These are phyloP conservation scores for Alternaria tenuissima DNA, from an alignment of 2,329 filamentous ascomycete genomes.

Conservation along the genomic window DNA sequence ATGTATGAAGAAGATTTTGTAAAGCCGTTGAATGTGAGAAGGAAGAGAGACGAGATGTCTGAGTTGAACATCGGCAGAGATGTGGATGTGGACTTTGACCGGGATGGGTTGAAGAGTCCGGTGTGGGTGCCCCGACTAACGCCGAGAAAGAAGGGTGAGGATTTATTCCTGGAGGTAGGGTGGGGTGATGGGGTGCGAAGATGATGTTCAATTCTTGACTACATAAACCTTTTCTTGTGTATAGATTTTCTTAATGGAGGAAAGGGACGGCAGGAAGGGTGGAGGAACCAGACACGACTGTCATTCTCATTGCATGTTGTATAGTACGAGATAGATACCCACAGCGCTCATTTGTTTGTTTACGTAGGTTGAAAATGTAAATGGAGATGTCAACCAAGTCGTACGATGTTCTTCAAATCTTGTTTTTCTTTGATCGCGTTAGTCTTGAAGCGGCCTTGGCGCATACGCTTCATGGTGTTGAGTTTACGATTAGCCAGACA, in stretches of 20 bases:
- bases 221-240: conserved; percentile 12
- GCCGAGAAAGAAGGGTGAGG: conserved; percentile 71
- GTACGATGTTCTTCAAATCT: not conserved
- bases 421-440: not conserved
- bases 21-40: conserved; percentile 38
- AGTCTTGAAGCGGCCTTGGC: conserved; percentile 5
- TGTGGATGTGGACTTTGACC: conserved; percentile 25
- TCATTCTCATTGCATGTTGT: conserved; percentile 12
- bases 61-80: conserved; percentile 29
- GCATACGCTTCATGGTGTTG: conserved; percentile 2
- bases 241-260: conserved; percentile 9
- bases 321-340: conserved; percentile 21
- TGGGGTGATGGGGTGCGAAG: conserved; percentile 21
- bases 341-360: conserved; percentile 12
- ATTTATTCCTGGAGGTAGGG: conserved; percentile 62
- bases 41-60: conserved; percentile 25
- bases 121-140: conserved; percentile 72
- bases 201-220: conserved; percentile 12
- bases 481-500: conserved; percentile 3
- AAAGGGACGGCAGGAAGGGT: not conserved
- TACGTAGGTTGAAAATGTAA: not conserved
- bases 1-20: conserved; percentile 37
- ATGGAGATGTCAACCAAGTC: not conserved
- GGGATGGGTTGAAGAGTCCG: conserved; percentile 52
- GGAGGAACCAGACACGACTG: conserved; percentile 8